These are phyloP conservation scores for Chromera velia DNA, from an alignment of 73 alveolate genomes.

Conservation along the genomic window DNA sequence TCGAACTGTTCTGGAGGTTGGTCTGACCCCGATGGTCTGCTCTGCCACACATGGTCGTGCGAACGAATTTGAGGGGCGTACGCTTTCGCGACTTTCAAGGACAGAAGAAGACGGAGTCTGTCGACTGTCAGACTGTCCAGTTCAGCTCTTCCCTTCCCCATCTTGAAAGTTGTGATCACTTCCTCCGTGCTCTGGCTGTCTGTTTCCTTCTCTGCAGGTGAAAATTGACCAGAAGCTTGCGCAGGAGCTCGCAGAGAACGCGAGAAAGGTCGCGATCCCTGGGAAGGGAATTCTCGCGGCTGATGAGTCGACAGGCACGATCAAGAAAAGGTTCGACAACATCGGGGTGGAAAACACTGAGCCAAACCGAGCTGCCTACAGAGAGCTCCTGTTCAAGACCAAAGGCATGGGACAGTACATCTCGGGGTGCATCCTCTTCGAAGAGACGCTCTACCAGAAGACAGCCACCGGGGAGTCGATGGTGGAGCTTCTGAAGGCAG, in stretches of 20 bases:
- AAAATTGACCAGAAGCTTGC: background rate
- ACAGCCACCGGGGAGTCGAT: slow-evolving; percentile 76
- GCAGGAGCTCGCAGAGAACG: slow-evolving; percentile 67
- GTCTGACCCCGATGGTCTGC: too few species aligned
- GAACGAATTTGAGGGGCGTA: too few species aligned
- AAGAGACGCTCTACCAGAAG: slow-evolving; percentile 81
- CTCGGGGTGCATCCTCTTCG: slow-evolving; percentile 85
- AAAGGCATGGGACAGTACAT: slow-evolving; percentile 76
- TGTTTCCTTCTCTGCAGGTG: background rate
- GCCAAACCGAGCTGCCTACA: slow-evolving; percentile 78
- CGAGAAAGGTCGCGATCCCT: slow-evolving; percentile 58
- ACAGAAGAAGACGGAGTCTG: too few species aligned
- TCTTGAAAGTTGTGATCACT: background rate
- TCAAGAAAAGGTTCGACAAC: slow-evolving; percentile 73
- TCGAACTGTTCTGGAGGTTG: too few species aligned
- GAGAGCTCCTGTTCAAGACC: slow-evolving; percentile 82
- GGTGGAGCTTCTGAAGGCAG: slow-evolving; percentile 62
- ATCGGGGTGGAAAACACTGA: slow-evolving; percentile 81
- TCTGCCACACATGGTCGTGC: too few species aligned
- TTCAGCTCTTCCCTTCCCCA: too few species aligned
- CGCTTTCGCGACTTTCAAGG: too few species aligned
- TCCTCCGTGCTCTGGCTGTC: background rate
- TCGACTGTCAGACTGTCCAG: too few species aligned
- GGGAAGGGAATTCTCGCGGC: slow-evolving; percentile 93
- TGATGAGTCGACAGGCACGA: slow-evolving; percentile 91